A percentile compares a stretch with the other conserved stretches of the same genome.
Evolutionary conservation across 805 yeast species (phyloP).

Genomic region (Ogataea henricii): DNA sequence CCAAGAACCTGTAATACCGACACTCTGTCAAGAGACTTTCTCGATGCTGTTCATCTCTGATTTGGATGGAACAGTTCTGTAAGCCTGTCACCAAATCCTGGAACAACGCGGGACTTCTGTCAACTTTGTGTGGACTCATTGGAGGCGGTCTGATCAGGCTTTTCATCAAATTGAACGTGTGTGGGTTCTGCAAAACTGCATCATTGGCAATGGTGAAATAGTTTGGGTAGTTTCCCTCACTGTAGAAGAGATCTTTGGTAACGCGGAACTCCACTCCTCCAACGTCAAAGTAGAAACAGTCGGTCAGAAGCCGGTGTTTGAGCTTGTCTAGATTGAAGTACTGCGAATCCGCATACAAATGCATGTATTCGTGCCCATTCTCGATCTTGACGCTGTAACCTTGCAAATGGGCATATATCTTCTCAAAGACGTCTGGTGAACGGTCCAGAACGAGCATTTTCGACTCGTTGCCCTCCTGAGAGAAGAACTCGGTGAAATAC

Average conservation of each 20-base stretch:
- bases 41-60: constrained; percentile 58
- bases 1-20: constrained; percentile 72
- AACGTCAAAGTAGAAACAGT: constrained; percentile 57
- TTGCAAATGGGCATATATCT: constrained; percentile 71
- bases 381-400: constrained; percentile 72
- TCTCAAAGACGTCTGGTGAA: constrained; percentile 65
- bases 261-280: constrained; percentile 64
- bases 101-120: constrained; percentile 57
- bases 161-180: constrained; percentile 37
- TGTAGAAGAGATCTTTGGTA: constrained; percentile 52
- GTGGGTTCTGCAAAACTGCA: constrained; percentile 51
- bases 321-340: constrained; percentile 69
- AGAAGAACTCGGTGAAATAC: constrained; percentile 76
- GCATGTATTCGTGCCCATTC: constrained; percentile 60
- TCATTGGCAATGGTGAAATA: constrained; percentile 67
- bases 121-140: constrained; percentile 53
- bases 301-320: constrained; percentile 47
- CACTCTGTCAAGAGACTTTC: constrained; percentile 65
- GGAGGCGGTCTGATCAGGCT: constrained; percentile 78
- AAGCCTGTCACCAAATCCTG: constrained; percentile 55
- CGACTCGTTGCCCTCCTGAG: constrained; percentile 37
- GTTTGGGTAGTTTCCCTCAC: constrained; percentile 75
- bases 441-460: constrained; percentile 68
- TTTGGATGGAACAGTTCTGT: constrained; percentile 52
- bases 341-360: constrained; percentile 66